phyloP scores from a whole-genome alignment of 495 filamentous ascomycete genomes.

The Lepraria neglecta region DNA sequence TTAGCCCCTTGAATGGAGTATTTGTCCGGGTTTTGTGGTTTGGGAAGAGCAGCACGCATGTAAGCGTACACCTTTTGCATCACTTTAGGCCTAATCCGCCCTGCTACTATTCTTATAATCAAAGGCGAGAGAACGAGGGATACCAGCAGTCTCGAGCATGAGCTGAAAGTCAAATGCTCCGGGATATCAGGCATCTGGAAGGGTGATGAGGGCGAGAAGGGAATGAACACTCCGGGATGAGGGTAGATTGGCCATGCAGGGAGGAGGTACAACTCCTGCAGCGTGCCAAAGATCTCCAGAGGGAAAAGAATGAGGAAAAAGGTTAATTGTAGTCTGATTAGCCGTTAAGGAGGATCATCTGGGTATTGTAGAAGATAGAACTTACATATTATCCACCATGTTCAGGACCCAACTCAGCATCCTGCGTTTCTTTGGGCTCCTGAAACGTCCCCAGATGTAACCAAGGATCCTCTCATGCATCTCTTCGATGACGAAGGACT shows the following conservation, averaged over 20 bases:
- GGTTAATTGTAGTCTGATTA: slow-evolving; percentile 16
- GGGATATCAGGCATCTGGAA: slow-evolving; percentile 36
- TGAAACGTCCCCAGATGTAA: neutral
- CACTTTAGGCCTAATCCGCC: slow-evolving; percentile 39
- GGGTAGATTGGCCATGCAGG: slow-evolving; percentile 27
- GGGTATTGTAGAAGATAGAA: neutral
- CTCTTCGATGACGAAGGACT: neutral
- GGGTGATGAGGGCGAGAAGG: slow-evolving; percentile 36
- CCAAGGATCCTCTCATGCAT: neutral
- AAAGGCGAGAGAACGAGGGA: slow-evolving; percentile 36
- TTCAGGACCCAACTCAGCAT: neutral
- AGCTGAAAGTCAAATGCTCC: neutral
- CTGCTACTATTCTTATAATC: slow-evolving; percentile 34
- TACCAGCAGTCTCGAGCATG: slow-evolving; percentile 23
- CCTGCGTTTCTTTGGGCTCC: neutral
- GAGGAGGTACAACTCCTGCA: slow-evolving; percentile 44
- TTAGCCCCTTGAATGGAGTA: slow-evolving; percentile 43
- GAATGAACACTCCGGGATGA: slow-evolving; percentile 35
- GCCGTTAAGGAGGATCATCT: neutral
- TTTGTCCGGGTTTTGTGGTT: slow-evolving; percentile 40
- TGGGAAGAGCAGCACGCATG: slow-evolving; percentile 41
- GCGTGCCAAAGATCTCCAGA: slow-evolving; percentile 43
- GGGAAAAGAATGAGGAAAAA: slow-evolving; percentile 40
- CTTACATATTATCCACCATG: neutral
- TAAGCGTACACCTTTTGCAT: slow-evolving; percentile 42